These are phyloP conservation scores for Podila horticola DNA, from an alignment of 192 early-diverging fungal genomes.

Conservation along the genomic window DNA sequence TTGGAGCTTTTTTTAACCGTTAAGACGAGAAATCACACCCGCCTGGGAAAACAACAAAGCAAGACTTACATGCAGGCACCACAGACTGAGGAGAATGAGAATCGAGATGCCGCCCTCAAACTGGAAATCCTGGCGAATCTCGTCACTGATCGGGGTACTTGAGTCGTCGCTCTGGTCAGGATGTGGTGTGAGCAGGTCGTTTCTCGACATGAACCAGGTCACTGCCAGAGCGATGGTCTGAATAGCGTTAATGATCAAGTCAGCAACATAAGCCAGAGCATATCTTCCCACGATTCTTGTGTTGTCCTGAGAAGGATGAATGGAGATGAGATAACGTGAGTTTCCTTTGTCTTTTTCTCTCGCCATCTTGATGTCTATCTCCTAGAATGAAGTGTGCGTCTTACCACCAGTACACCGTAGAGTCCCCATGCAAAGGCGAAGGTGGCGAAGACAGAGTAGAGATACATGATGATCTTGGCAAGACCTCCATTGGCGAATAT, in stretches of 20 bases:
- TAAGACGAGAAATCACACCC: background rate
- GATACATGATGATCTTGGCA: conserved; percentile 43
- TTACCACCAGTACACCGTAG: conserved; percentile 48
- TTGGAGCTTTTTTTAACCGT: background rate
- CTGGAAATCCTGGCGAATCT: conserved; percentile 41
- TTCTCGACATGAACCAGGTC: conserved; percentile 47
- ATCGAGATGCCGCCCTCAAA: conserved; percentile 51
- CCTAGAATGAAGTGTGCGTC: background rate
- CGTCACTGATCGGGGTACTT: conserved; percentile 32
- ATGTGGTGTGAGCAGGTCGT: conserved; percentile 33
- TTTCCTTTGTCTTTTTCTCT: background rate
- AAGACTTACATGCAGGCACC: conserved; percentile 44
- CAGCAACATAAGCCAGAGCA: conserved; percentile 36
- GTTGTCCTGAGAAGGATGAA: conserved; percentile 23
- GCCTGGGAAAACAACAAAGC: background rate
- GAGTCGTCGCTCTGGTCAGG: conserved; percentile 18
- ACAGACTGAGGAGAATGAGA: conserved; percentile 35
- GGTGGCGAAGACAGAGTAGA: conserved; percentile 47
- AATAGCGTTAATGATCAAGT: conserved; percentile 44
- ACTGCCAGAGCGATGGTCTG: conserved; percentile 41
- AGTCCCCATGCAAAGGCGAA: conserved; percentile 51
- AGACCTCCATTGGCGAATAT: conserved; percentile 46
- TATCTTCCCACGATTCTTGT: conserved; percentile 41
- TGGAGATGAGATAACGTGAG: background rate
- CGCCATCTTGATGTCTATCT: too few species aligned